Percentiles rank a stretch among this genome's conserved stretches.
phyloP scores from a whole-genome alignment of 1,284 basidiomycete species.

The Schizophyllum commune region DNA sequence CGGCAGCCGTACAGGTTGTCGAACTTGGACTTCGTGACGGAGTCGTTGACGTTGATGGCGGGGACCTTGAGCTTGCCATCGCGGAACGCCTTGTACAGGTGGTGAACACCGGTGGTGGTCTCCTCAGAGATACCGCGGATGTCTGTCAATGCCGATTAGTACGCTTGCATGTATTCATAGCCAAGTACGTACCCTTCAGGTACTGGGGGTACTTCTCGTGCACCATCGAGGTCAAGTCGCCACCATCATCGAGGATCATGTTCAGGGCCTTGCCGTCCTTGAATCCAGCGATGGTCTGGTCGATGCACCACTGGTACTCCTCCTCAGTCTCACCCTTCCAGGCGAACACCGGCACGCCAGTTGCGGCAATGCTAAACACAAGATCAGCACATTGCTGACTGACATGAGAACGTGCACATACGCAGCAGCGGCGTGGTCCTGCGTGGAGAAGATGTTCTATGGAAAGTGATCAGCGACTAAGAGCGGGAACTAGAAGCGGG shows the following conservation, averaged over 20 bases:
- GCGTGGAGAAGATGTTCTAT: conserved; percentile 99
- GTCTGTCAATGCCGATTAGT: conserved; percentile 32
- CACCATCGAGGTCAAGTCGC: conserved; percentile 92
- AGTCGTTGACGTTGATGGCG: conserved; percentile 99
- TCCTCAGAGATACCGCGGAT: conserved; percentile 97
- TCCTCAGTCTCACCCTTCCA: conserved; percentile 99
- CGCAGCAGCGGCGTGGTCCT: conserved; percentile 98
- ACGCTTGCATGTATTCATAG: conserved; percentile 4
- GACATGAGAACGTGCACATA: conserved; percentile 30
- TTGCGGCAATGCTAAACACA: conserved; percentile 78
- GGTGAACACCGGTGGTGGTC: conserved; percentile 99
- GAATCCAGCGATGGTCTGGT: conserved; percentile 89
- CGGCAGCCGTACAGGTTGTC: conserved; percentile 97
- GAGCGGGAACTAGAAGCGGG: conserved; percentile 3
- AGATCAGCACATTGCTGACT: conserved; percentile 4
- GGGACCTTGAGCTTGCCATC: conserved; percentile 96
- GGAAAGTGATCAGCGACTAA: conserved; percentile 6
- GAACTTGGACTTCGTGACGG: conserved; percentile 99
- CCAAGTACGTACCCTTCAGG: conserved; percentile 48
- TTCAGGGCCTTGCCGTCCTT: conserved; percentile 78
- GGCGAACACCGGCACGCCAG: conserved; percentile 96
- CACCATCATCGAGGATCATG: conserved; percentile 99
- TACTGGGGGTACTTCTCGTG: conserved; percentile 96
- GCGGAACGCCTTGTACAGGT: conserved; percentile 96
- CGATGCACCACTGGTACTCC: conserved; percentile 98